These are phyloP conservation scores for Scheffersomyces lignosus DNA, from an alignment of 805 yeast species.

Conservation along the genomic window DNA sequence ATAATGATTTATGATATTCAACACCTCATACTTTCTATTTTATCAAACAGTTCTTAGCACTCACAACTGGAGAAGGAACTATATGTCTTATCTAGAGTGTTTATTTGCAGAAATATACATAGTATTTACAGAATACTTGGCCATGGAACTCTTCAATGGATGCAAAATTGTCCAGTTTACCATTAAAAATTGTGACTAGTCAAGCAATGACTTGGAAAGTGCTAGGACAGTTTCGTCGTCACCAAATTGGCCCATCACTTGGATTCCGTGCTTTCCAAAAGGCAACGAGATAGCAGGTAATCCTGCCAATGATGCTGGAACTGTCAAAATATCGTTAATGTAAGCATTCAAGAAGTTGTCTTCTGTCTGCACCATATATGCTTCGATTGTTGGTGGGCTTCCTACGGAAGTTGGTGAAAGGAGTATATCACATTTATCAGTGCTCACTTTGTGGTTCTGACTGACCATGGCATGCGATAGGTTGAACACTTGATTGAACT, in stretches of 20 bases:
- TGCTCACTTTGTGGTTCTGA: slow-evolving; percentile 5
- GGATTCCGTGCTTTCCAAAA: slow-evolving; percentile 57
- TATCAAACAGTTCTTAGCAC: neutral
- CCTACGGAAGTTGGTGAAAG: slow-evolving; percentile 71
- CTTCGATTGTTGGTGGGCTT: slow-evolving; percentile 52
- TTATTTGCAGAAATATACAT: too few species aligned
- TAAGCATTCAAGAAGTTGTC: slow-evolving; percentile 58
- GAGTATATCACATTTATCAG: slow-evolving; percentile 56
- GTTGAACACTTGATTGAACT: slow-evolving; percentile 65
- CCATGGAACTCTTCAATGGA: too few species aligned
- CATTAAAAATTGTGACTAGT: too few species aligned
- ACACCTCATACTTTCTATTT: slow-evolving; percentile 18
- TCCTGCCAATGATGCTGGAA: slow-evolving; percentile 91
- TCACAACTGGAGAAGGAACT: neutral
- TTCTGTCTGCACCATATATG: slow-evolving; percentile 32
- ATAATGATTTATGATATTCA: slow-evolving; percentile 34
- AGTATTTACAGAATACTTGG: too few species aligned
- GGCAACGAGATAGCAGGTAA: slow-evolving; percentile 86
- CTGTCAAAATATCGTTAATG: slow-evolving; percentile 79
- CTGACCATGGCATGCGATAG: slow-evolving; percentile 12
- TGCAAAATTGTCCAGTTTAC: too few species aligned
- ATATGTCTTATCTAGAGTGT: neutral
- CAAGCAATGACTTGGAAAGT: slow-evolving; percentile 14
- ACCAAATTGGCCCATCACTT: slow-evolving; percentile 83
- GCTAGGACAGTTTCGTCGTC: slow-evolving; percentile 66